Base-by-base conservation (phyloP, 2,329 filamentous ascomycete genomes). In the Xylaria sp. region DNA sequence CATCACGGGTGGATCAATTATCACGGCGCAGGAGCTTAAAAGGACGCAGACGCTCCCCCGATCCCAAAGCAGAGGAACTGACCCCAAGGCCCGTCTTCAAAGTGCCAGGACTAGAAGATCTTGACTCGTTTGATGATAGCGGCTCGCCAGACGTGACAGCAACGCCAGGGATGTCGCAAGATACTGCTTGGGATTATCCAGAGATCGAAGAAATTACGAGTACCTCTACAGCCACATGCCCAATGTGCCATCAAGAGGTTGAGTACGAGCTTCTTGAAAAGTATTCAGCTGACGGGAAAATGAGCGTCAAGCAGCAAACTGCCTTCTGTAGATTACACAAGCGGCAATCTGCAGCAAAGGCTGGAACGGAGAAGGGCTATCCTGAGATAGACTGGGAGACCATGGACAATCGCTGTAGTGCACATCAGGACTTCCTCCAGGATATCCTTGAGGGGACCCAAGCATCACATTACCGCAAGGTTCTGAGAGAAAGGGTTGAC, bases 321-420 rank as follows among this genome's bases (percentile, higher is more conserved):
- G 82, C 79, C 20, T 93, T 93, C 78, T 93, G 91, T 77, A 82
- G 84, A 51, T 80, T 83, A 7, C 92, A 93, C 81, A 88, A 86
- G 74, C 84, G 82, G 67, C 80, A 82, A 36, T 81, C 86, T 2
- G 90, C 90, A 1, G 73, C 80, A 63, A 79, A 82, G 7, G 77
- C 78, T 3, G 88, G 86, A 81, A 75, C 71, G 10, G 77, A 83
- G 15, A 85, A 83, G 51, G 85, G 87, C 0, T 96, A 95, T 77
- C 93, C 93, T 0, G 77, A 80, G 0, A 91, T 97, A 60, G 81
- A 93, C 66, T 97, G 93, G 93, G 78, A 80, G 0, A 75, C 72
- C 0, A 83, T 97, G 28, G 84, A 88, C 20, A 69, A 76, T 4
- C 88, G 93, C 6, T 86, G 94, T 36, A 77, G 81, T 4, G 75